A percentile compares a stretch with the other conserved stretches of the same genome.
Conservation (phyloP, 345 rosid genomes). For the Syzygium grande region DNA sequence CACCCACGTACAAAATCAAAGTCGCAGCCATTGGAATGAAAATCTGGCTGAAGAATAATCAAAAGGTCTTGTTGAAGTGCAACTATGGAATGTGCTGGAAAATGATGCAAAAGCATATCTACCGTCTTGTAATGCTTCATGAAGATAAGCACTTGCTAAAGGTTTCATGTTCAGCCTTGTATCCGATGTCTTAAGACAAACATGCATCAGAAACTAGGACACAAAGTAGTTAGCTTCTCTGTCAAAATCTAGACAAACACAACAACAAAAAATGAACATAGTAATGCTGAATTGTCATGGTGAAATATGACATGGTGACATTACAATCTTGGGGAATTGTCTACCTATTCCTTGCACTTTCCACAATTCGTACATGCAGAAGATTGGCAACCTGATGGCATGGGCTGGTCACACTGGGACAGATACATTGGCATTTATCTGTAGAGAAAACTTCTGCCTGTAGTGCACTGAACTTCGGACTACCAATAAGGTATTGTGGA, state of each 20-base stretch:
- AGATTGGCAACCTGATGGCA: not conserved
- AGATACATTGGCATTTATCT: not conserved
- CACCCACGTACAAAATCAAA: not conserved
- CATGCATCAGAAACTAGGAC: not conserved
- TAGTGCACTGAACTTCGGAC: not conserved
- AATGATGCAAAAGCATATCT: not conserved
- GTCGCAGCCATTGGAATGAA: not conserved
- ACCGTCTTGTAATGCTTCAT: not conserved
- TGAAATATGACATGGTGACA: not conserved
- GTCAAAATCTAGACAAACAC: not conserved
- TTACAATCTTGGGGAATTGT: not conserved
- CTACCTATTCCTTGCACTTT: not conserved
- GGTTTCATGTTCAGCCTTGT: not conserved
- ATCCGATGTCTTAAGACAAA: not conserved
- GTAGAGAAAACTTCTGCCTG: not conserved
- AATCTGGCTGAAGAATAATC: not conserved
- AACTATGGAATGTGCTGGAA: not conserved
- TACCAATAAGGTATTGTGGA: not conserved
- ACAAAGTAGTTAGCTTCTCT: not conserved
- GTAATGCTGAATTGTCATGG: too few species aligned
- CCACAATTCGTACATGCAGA: not conserved
- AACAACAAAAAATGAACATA: not conserved
- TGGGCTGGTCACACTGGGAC: not conserved
- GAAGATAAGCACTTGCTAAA: not conserved
- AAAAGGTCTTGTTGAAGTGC: not conserved